phyloP scores from a whole-genome alignment of 495 filamentous ascomycete genomes.

The Neurospora sp. region DNA sequence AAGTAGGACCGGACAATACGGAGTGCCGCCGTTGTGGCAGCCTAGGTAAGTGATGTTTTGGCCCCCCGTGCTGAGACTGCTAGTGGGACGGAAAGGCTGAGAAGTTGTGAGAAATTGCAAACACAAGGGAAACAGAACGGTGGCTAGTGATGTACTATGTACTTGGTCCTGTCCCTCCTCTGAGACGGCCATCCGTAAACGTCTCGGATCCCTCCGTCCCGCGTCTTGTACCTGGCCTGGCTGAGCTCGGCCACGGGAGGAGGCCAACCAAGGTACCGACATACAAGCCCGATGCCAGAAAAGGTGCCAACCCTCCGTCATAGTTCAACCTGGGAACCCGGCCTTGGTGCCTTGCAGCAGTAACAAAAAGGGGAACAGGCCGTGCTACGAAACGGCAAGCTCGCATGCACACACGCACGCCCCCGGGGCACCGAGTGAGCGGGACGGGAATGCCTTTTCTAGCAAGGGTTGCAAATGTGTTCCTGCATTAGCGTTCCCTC shows the following conservation, averaged over 20 bases:
- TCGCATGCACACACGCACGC: neutral
- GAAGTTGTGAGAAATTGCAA: neutral
- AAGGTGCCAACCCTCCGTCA: neutral
- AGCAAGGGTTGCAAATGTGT: neutral
- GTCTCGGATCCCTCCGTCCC: neutral
- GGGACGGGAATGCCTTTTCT: neutral
- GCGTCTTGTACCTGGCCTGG: neutral
- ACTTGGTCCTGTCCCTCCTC: neutral
- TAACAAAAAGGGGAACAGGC: neutral
- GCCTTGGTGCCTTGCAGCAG: neutral
- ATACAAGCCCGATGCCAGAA: neutral
- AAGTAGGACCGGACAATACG: neutral
- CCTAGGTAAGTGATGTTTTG: neutral
- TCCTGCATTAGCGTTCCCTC: neutral
- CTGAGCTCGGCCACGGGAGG: neutral
- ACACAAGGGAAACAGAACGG: neutral
- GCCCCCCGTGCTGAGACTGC: neutral
- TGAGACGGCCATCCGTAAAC: neutral
- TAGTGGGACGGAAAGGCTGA: neutral
- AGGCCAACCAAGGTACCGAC: neutral
- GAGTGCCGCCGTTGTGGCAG: neutral
- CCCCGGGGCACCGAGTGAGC: neutral
- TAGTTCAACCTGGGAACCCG: neutral
- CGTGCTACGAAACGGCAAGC: neutral
- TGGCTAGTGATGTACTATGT: neutral